Evolutionary conservation across 495 filamentous ascomycete species (phyloP).

Genomic region (Aspergillus biplanus): DNA sequence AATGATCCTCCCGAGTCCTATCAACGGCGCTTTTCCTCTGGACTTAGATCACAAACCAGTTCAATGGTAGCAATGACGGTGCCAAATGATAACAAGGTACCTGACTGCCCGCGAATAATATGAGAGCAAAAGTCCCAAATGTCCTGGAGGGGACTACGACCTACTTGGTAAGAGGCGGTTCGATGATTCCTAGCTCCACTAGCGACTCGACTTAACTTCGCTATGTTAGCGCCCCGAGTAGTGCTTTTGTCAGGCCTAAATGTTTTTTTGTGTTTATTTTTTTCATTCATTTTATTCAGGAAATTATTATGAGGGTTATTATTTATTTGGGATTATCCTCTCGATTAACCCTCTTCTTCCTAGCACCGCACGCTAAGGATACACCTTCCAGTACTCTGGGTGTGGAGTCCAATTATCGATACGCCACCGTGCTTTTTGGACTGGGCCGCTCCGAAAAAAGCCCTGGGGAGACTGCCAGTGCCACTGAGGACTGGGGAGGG

Average conservation of each 20-base stretch:
- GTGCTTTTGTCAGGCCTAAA: conserved; percentile 21
- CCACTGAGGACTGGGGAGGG: conserved; percentile 17
- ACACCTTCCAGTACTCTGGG: conserved; percentile 12
- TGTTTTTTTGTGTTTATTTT: too few relatives aligned
- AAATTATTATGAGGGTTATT: not conserved
- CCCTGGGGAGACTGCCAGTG: conserved; percentile 21
- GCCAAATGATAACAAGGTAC: not conserved
- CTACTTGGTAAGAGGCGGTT: conserved; percentile 19
- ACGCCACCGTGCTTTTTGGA: conserved; percentile 20
- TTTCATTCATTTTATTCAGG: too few relatives aligned
- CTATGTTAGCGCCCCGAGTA: conserved; percentile 13
- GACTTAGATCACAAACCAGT: conserved; percentile 6
- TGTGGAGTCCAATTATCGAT: conserved; percentile 26
- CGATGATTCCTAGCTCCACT: conserved; percentile 18
- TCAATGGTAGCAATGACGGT: conserved; percentile 2
- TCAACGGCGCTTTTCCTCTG: conserved; percentile 12
- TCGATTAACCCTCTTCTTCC: conserved; percentile 1
- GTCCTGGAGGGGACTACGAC: conserved; percentile 7
- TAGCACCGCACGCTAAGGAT: conserved; percentile 3
- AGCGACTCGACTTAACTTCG: conserved; percentile 11
- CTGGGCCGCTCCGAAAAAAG: conserved; percentile 24
- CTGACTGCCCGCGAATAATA: not conserved
- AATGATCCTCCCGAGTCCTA: conserved; percentile 19
- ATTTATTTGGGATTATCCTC: not conserved
- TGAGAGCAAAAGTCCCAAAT: conserved; percentile 14